Evolutionary conservation across 495 filamentous ascomycete species (phyloP), one percentile per base, ranked within the genome.

Genomic region (Tuber brumale): DNA sequence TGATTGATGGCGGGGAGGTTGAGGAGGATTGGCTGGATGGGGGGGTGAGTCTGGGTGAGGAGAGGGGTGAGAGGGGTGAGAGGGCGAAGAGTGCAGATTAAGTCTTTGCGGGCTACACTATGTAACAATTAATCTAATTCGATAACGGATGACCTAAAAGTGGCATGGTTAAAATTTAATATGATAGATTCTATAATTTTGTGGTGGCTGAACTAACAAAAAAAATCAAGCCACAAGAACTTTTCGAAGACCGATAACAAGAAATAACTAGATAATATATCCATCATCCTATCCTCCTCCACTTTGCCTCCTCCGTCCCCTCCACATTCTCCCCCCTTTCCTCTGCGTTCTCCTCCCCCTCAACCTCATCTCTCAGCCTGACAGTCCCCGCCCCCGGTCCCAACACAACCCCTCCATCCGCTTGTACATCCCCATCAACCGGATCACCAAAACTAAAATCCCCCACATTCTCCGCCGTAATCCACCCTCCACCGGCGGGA

Each of bases 391-490:
- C 89, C 2, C 88, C 89, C 70, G 87, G 87, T 0, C 89, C 89
- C 69, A 91, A 76, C 19, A 77, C 77, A 31, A 81, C 79, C 75
- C 84, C 83, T 71, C 27, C 73, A 37, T 48, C 75, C 51, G 77
- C 80, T 79, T 83, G 83, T 46, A 83, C 81, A 74, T 85, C 86
- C 16, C 85, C 86, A 16, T 85, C 89, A 66, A 89, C 91, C 72
- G 89, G 86, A 82, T 88, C 90, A 80, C 91, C 90, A 82, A 90
- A 87, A 18, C 71, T 61, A 78, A 87, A 97, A 81, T 97, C 89
- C 72, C 91, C 87, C 83, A 97, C 92, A 84, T 99, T 99, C 73
- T 97, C 95, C 21, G 94, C 92, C 27, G 95, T 99, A 78, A 99
- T 97, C 95, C 95, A 99, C 3, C 94, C 94, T 0, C 89, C 90